Evolutionary conservation across 164 flowering plant genomes (phyloP).

Genomic region (Nymphaea colorata): DNA sequence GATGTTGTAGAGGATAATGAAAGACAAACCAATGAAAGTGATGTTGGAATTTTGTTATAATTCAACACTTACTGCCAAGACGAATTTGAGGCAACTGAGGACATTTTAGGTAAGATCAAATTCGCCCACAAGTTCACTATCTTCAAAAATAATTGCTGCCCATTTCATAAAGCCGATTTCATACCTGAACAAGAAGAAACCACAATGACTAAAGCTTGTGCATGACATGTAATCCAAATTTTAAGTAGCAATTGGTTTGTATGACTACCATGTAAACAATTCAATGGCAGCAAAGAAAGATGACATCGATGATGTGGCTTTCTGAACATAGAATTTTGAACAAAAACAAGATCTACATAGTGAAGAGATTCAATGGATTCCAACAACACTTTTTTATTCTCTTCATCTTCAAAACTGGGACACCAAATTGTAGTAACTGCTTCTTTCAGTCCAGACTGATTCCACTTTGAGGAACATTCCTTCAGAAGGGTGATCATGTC

Average conservation of each 20-base stretch:
- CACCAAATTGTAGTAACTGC: constrained; percentile 33
- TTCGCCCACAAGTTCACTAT: constrained; percentile 88
- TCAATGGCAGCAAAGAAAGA: constrained; percentile 38
- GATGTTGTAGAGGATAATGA: no score
- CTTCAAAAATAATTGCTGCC: constrained; percentile 39
- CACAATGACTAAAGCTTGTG: neutral
- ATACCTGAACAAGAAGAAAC: constrained; percentile 28
- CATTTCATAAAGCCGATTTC: constrained; percentile 52
- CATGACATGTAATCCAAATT: neutral
- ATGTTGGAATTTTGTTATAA: no score
- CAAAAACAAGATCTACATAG: constrained; percentile 31
- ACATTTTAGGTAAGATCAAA: constrained; percentile 43
- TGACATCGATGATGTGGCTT: constrained; percentile 31
- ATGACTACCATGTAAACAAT: constrained; percentile 40
- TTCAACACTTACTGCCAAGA: constrained; percentile 4
- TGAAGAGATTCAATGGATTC: constrained; percentile 41
- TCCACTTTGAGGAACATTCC: constrained; percentile 60
- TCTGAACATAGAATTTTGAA: constrained; percentile 22
- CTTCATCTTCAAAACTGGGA: constrained; percentile 10
- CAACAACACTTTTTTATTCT: constrained; percentile 19
- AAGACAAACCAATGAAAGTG: no score
- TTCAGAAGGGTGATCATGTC: constrained; percentile 25
- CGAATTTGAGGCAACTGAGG: constrained; percentile 34
- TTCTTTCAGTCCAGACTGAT: constrained; percentile 55
- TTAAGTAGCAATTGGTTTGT: neutral